Base-by-base conservation (phyloP, 768 basidiomycete species). In the Lanmaoa rubissima region DNA sequence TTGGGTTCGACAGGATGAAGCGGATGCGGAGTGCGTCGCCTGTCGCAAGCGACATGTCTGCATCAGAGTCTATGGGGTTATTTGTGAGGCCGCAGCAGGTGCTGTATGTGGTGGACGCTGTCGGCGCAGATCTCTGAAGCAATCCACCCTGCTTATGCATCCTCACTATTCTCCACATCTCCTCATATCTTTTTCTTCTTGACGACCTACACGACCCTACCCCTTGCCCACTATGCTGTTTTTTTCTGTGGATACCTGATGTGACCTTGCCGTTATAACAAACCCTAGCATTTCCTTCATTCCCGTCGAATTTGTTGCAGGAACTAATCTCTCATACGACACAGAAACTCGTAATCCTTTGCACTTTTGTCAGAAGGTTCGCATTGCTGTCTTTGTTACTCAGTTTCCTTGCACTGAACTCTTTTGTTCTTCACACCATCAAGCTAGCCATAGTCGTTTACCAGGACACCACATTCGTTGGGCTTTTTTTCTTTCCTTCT, bases 11-110 rank as follows among this genome's bases (percentile, higher is more conserved):
- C 48, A 67, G 77, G 40, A 68, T 71, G 65, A 85, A 92, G 73
- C 74, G 92, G 57, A 78, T 84, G 65, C 69, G 82, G 54, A 84
- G 90, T 62, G 83, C 78, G 11, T 89, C 87, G 45, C 91, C 91
- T 7, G 83, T 82, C 0, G 73, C 77, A 36, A 82, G 82, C 66
- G 82, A 83, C 51, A 63, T 84, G 72, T 71, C 88, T 74, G 70
- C 72, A 63, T 66, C 84, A 69, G 85, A 93, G 72, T 82, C 85
- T 0, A 68, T 82, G 61, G 92, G 91, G 1, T 66, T 94, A 45
- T 94, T 94, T 65, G 90, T 94, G 46, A 75, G 91, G 53, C 91
- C 91, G 5, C 88, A 90, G 71, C 90, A 92, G 69, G 90, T 93
- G 53, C 75, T 94, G 51, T 92, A 93, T 67, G 91, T 94, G 31